Evolutionary conservation across 768 basidiomycete genomes (phyloP).

Genomic region (Crassisporium funariophilum): DNA sequence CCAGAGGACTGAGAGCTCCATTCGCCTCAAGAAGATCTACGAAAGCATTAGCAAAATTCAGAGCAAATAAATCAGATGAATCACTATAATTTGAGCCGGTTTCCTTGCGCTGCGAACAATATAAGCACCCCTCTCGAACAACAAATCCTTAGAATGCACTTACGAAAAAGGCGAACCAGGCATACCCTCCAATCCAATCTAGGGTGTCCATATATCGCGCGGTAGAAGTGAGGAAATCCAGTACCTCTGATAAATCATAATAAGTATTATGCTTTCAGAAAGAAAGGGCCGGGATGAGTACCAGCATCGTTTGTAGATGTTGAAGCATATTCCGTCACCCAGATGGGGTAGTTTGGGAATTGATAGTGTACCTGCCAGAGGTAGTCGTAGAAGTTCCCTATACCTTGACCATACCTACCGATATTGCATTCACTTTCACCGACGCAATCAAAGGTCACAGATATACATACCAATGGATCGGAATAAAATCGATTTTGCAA

Average conservation of each 20-base stretch:
- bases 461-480: conserved; percentile 35
- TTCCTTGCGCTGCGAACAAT: conserved; percentile 8
- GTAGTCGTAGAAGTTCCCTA: conserved; percentile 36
- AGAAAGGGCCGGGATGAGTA: neutral
- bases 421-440: neutral
- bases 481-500: conserved; percentile 39
- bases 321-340: conserved; percentile 35
- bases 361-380: conserved; percentile 33
- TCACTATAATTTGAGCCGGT: conserved; percentile 10
- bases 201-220: conserved; percentile 6
- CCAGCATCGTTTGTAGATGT: conserved; percentile 7
- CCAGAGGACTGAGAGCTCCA: conserved; percentile 6
- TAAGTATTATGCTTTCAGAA: neutral
- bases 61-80: neutral
- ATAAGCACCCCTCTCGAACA: too few species aligned
- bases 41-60: neutral
- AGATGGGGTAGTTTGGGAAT: conserved; percentile 34
- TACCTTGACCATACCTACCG: conserved; percentile 33
- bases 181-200: conserved; percentile 9
- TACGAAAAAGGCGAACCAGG: conserved; percentile 12
- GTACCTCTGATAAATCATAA: conserved; percentile 5
- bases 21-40: conserved; percentile 10
- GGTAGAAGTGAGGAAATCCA: conserved; percentile 1
- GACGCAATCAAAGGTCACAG: neutral
- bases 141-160: conserved; percentile 1